Base-by-base conservation (phyloP, 2,329 filamentous ascomycete species). In the Apiospora marii region DNA sequence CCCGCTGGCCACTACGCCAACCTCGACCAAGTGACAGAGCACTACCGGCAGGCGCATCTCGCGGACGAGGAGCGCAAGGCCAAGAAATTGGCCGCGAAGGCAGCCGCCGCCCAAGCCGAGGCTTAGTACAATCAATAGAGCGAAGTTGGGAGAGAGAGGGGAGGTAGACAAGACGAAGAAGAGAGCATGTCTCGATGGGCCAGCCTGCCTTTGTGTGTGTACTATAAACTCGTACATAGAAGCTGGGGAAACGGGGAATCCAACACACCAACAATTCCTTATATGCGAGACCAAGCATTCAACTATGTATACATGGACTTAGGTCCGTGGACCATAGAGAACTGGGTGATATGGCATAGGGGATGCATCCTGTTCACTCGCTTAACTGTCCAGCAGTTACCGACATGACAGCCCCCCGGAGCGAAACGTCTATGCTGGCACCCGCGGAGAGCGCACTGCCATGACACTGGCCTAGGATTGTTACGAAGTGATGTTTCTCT, bases 61-160 rank as follows among this genome's bases (percentile, higher is more conserved):
- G 85, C 85, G 72, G 87, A 89, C 73, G 88, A 90, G 81, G 88
- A 87, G 77, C 84, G 86, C 75, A 90, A 90, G 82, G 83, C 82
- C 49, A 83, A 84, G 79, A 88, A 84, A 80, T 74, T 89, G 76
- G 83, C 83, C 3, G 80, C 82, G 73, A 84, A 84, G 70, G 51
- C 51, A 19, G 51, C 27, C 72, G 68, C 51, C 16, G 16, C 51
- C 69, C 71, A 27, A 72, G 71, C 58, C 74, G 71, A 43, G 61
- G 70, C 37, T 67, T 73, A 68, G 46, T 68, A 37, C 16, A 53
- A 67, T 69, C 24, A 71, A 64, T 30, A 64, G 58, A 22, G 34
- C 43, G 19, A 41, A 37, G 53, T 49, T 43, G 64, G 67, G 67
- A 10, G 48, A 58, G 49, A 69, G 1, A n/a, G 46, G 6, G 46